These are phyloP conservation scores for Geranium rotundifolium DNA, from an alignment of 345 rosid species.

Conservation along the genomic window DNA sequence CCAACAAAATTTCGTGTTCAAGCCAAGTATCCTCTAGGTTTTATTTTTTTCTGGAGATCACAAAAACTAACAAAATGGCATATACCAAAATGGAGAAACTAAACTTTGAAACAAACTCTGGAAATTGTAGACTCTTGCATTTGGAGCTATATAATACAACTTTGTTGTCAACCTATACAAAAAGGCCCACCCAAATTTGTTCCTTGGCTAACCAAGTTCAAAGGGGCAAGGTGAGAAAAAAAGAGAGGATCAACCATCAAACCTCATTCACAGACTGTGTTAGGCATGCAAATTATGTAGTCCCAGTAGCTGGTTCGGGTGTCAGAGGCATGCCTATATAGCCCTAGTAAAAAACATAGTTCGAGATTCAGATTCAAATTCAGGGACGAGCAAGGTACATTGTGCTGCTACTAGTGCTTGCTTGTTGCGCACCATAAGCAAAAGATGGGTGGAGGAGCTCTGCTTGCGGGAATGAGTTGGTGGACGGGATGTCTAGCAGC, in stretches of 20 bases:
- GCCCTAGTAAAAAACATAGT: constrained; percentile 13
- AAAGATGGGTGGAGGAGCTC: constrained; percentile 61
- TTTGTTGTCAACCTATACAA: constrained; percentile 47
- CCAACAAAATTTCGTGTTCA: background rate
- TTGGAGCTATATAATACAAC: constrained; percentile 27
- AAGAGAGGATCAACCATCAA: constrained; percentile 27
- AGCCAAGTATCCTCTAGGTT: background rate
- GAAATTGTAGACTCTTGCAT: constrained; percentile 16
- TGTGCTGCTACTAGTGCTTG: constrained; percentile 58
- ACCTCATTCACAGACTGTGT: constrained; percentile 30
- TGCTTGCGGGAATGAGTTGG: constrained; percentile 78
- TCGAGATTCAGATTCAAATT: constrained; percentile 8
- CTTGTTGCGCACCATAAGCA: constrained; percentile 36
- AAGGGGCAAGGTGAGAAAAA: constrained; percentile 16
- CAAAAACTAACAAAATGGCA: background rate
- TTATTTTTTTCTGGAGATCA: background rate
- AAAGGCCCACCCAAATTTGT: constrained; percentile 22
- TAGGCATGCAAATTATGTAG: constrained; percentile 19
- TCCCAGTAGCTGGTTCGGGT: constrained; percentile 15
- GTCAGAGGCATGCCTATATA: constrained; percentile 14
- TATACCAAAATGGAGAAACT: constrained; percentile 8
- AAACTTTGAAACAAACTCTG: constrained; percentile 21
- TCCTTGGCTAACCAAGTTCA: constrained; percentile 23
- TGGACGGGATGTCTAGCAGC: constrained; percentile 74
- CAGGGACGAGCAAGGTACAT: constrained; percentile 30